Evolutionary conservation across 2,329 filamentous ascomycete species (phyloP).

Genomic region (Cadophora gregata): DNA sequence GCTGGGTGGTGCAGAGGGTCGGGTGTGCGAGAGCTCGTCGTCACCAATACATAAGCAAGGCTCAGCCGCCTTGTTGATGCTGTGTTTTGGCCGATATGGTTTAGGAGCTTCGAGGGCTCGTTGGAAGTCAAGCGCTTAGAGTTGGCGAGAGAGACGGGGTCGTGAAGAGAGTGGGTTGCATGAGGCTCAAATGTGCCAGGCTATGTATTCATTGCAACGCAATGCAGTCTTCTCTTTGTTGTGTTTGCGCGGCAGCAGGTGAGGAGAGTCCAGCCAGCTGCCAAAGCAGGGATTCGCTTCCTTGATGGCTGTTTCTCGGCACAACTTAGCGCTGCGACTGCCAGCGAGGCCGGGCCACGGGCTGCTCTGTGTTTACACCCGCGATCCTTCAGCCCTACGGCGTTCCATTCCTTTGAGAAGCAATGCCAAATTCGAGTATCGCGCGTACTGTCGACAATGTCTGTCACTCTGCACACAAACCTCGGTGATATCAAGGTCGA

Average conservation of each 20-base stretch:
- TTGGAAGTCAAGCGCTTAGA: slow-evolving; percentile 5
- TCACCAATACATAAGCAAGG: slow-evolving; percentile 42
- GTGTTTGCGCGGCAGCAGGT: slow-evolving; percentile 12
- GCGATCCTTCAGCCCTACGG: slow-evolving; percentile 19
- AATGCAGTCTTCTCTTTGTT: slow-evolving; percentile 3
- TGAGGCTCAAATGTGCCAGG: slow-evolving; percentile 4
- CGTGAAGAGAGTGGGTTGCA: slow-evolving; percentile 4
- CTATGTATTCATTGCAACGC: slow-evolving; percentile 3
- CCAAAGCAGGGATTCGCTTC: slow-evolving; percentile 21
- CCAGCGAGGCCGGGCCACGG: slow-evolving; percentile 12
- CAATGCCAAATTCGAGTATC: slow-evolving; percentile 22
- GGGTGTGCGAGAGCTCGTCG: slow-evolving; percentile 26
- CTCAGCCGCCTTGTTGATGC: slow-evolving; percentile 33
- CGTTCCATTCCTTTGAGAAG: slow-evolving; percentile 15
- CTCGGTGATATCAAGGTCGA: slow-evolving; percentile 93
- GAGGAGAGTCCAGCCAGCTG: slow-evolving; percentile 7
- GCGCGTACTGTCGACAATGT: slow-evolving; percentile 53
- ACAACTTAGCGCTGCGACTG: neutral
- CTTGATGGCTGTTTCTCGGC: slow-evolving; percentile 7
- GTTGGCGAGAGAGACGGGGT: neutral
- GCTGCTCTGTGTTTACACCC: slow-evolving; percentile 15
- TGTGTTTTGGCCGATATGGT: neutral
- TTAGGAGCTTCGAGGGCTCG: slow-evolving; percentile 5
- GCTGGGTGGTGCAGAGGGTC: slow-evolving; percentile 12
- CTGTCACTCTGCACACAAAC: slow-evolving; percentile 81